phyloP scores from a whole-genome alignment of 108 stramenopile species.

The Nitzschia sp. region DNA sequence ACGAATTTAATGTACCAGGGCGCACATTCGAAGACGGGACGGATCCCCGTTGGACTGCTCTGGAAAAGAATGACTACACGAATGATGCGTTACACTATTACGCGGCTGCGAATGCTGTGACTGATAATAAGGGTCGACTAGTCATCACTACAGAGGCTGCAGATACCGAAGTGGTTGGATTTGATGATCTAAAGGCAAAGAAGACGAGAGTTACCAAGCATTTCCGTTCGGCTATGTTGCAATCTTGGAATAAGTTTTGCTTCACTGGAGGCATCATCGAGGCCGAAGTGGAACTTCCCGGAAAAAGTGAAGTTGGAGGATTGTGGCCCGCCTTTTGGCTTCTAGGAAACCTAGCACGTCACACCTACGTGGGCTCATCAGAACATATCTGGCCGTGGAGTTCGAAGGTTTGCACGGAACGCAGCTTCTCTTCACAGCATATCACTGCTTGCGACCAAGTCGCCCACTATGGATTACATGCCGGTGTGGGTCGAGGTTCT shows the following conservation, averaged over 20 bases:
- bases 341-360: constrained; percentile 93
- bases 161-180: constrained; percentile 83
- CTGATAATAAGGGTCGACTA: constrained; percentile 76
- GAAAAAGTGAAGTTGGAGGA: constrained; percentile 79
- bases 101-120: constrained; percentile 65
- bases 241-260: constrained; percentile 98
- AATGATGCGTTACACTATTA: constrained; percentile 96
- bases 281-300: constrained; percentile 86
- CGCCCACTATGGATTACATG: constrained; percentile 85
- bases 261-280: constrained; percentile 96
- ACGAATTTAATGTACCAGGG: constrained; percentile 89
- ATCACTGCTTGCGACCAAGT: constrained; percentile 79
- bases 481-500: constrained; percentile 88
- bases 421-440: constrained; percentile 53
- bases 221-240: constrained; percentile 93
- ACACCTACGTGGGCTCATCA: constrained; percentile 91
- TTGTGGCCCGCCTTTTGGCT: constrained; percentile 99
- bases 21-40: constrained; percentile 88
- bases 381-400: constrained; percentile 92
- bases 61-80: constrained; percentile 98
- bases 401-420: constrained; percentile 60
- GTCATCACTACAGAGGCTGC: constrained; percentile 77
- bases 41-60: constrained; percentile 96
- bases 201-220: constrained; percentile 76
- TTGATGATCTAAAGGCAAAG: constrained; percentile 68